Base-by-base conservation (phyloP, 1,139 yeast genomes). In the Nakaseomyces nivariensis region DNA sequence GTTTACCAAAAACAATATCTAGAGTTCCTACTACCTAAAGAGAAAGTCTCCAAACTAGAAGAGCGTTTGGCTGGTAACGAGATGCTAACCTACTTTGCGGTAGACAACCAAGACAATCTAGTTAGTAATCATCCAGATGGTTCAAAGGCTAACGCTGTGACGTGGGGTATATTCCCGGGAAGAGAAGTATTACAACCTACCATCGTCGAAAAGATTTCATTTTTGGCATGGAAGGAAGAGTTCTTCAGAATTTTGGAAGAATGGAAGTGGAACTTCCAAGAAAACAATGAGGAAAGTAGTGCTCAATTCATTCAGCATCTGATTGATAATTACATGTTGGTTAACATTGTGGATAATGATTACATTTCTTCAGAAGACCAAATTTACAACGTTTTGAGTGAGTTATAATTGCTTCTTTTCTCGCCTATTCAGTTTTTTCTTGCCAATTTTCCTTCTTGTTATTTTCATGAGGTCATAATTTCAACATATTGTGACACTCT, bases 151-250 rank as follows among this genome's bases (percentile, higher is more conserved):
- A 89, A 88, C 63, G 97, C 97, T 7, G 97, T 89, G 49, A 92
- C 98, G 11, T 92, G 98, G 98, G 97, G 96, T 55, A 87, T 86
- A 41, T 88, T 86, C 76, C 96, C 96, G 22, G 95, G 95, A 45
- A 85, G 85, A 64, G 96, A 88, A 69, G 85, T 88, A 48, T 75
- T 86, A 58, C 96, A 88, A 68, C 95, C 96, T 49, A 88, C 96
- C 1, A 86, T 88, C 63, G 96, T 88, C n/a, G 96, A 88, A 65
- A 82, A 81, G 64, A 79, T 82, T 31, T 85, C 95, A 3, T 88
- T 88, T 69, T 72, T 87, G 59, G 96, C 97, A 8, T 92, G 98
- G 98, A 90, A 88, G 67, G 97, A 90, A 66, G 98, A 92, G 68
- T 94, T 92, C 37, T 92, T 78, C 74, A 75, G 88, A 57, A 80